A percentile compares a stretch with the other conserved stretches of the same genome.
These are phyloP conservation scores for Pseudomassariella vexata DNA, from an alignment of 2,329 filamentous ascomycete genomes.

Conservation along the genomic window DNA sequence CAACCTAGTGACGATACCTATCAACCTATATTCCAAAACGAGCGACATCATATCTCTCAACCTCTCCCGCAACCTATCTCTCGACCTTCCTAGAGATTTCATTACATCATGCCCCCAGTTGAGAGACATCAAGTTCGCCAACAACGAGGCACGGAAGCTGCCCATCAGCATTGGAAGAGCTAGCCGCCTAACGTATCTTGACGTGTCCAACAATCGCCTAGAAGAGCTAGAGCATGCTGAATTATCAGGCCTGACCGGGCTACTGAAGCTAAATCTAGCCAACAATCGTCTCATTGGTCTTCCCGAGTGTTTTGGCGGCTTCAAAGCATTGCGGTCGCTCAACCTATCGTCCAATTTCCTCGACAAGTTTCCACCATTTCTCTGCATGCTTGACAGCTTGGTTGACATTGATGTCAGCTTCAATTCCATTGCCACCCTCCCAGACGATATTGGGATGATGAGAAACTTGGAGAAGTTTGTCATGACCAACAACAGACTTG, in stretches of 20 bases:
- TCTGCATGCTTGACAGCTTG: conserved; percentile 75
- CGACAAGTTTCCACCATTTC: conserved; percentile 74
- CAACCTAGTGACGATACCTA: conserved; percentile 91
- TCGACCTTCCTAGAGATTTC: conserved; percentile 93
- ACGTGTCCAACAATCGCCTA: conserved; percentile 90
- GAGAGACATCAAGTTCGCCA: conserved; percentile 91
- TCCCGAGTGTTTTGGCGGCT: conserved; percentile 77
- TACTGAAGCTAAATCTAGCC: conserved; percentile 86
- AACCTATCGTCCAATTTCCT: conserved; percentile 94
- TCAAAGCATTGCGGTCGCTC: conserved; percentile 71
- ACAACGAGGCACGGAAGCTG: conserved; percentile 84
- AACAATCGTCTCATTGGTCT: conserved; percentile 83
- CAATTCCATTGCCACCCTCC: conserved; percentile 77
- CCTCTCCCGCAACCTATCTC: conserved; percentile 82
- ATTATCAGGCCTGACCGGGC: conserved; percentile 64
- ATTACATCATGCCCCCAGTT: conserved; percentile 88
- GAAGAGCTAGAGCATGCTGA: conserved; percentile 84
- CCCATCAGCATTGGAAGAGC: conserved; percentile 81
- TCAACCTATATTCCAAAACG: conserved; percentile 86
- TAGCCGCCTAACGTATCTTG: conserved; percentile 75
- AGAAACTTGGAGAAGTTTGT: conserved; percentile 80
- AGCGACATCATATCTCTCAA: conserved; percentile 93
- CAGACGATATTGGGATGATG: conserved; percentile 71
- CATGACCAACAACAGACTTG: conserved; percentile 90
- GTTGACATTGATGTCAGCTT: conserved; percentile 96